These are phyloP conservation scores for Hypholoma fasciculare DNA, from an alignment of 768 basidiomycete species.

Conservation along the genomic window DNA sequence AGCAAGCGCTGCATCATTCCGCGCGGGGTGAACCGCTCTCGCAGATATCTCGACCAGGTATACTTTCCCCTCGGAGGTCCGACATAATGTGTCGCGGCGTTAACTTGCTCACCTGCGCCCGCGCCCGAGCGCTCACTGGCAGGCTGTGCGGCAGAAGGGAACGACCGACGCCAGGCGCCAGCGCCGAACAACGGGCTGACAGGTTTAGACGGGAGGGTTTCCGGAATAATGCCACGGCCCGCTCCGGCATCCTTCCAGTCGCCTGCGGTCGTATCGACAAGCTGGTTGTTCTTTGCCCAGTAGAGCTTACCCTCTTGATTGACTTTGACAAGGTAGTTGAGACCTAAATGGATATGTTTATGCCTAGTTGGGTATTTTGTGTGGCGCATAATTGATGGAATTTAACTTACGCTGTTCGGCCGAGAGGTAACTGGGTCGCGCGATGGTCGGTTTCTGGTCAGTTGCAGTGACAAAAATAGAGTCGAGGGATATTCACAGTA, in stretches of 20 bases:
- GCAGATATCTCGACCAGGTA: constrained; percentile 37
- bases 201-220: constrained; percentile 24
- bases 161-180: neutral
- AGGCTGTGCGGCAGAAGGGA: constrained; percentile 1
- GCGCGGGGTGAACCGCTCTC: constrained; percentile 47
- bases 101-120: constrained; percentile 19
- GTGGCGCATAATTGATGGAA: neutral
- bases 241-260: constrained; percentile 63
- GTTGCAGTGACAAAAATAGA: neutral
- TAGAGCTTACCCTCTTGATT: constrained; percentile 51
- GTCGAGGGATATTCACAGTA: constrained; percentile 31
- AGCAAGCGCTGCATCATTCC: constrained; percentile 55
- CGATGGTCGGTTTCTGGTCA: neutral
- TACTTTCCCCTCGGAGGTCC: constrained; percentile 29
- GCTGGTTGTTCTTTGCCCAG: constrained; percentile 58
- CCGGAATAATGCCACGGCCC: constrained; percentile 53
- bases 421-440: constrained; percentile 47
- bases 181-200: constrained; percentile 12
- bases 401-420: constrained; percentile 49
- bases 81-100: constrained; percentile 45
- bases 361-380: neutral
- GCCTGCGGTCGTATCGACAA: constrained; percentile 61
- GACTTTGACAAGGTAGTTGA: constrained; percentile 66
- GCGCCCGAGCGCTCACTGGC: constrained; percentile 15
- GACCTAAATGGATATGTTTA: constrained; percentile 31